Base-by-base conservation (phyloP, 306 rosid species). In the Quercus cerris region DNA sequence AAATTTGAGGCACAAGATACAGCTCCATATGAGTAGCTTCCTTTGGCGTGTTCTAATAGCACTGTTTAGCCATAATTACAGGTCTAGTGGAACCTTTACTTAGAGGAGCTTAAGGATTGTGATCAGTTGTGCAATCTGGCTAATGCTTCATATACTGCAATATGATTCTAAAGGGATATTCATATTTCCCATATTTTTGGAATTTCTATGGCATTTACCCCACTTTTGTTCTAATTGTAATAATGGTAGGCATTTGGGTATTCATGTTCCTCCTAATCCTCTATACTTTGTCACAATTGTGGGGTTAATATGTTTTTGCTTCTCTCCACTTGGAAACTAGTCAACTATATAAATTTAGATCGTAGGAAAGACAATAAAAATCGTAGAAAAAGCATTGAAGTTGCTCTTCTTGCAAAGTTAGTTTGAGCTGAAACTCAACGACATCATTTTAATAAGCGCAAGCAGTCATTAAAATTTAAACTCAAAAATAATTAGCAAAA, bases 1-100 rank as follows among this genome's bases (percentile, higher is more conserved):
- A 84, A 75, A 90, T 84, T 79, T 93, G 85, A 87, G 74, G 78
- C 20, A n/a, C 70, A 19, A n/a, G 69, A 77, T 66, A 52, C 71
- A 35, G 74, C 27, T 63, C 66, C 28, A 58, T 35, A 6, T 38
- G 70, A 81, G 77, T 27, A 77, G 79, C 56, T 61, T 28, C 71
- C 62, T 31, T 49, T 81, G 75, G 74, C n/a, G 33, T 64, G 52
- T 44, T 73, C 19, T 23, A 22, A 31, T 56, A 17, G 61, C 18
- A 51, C 9, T 15, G 15, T 70, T 56, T 38, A 52, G 33, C 64
- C 38, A 4, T 27, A 27, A 62, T 25, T 62, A 62, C 35, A 13
- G 69, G 69, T 6, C 14, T 1, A 6, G 10, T 38, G 44, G 2
- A 38, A 38, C 44, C 44, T 38, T 38, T 7, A 38, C 44, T 38